Evolutionary conservation across 2,329 filamentous ascomycete genomes (phyloP), one percentile per base, ranked within the genome.

Genomic region (Penicillium sp.): DNA sequence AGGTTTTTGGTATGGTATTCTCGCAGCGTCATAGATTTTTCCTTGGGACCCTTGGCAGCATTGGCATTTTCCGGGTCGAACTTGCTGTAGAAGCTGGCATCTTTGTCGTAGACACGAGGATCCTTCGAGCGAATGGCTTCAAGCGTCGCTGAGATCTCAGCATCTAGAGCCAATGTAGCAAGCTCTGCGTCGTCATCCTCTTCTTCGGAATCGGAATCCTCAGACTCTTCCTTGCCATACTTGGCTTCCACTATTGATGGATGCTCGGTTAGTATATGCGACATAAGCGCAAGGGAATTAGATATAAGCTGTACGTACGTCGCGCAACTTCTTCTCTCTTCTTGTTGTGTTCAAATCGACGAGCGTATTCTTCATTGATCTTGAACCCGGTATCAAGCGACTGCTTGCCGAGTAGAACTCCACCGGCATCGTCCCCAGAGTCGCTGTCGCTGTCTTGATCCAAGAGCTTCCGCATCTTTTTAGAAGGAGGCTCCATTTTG

Each of bases 1-100:
- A 96, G 79, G 66, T 93, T 95, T 72, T 94, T 85, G 58, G 92
- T 87, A 69, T 99, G 94, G 73, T 97, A 99, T 73, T 99, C 91
- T 62, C 84, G 84, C 51, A 99, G 79, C 57, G 84, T 90, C 76
- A 99, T 85, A 1, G 92, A 87, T 76, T 95, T 95, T 58, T 94
- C 86, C 70, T 88, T 87, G 72, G 87, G 86, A 39, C 78, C 74
- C 57, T 71, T 39, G 54, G 61, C 61, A 6, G 66, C 59, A 13
- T 64, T 59, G 19, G 71, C 70, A 2, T 82, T 80, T 23, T 83
- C 81, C 7, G 53, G 53, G 4, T 88, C 84, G 53, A 84, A 76
- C 11, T 86, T 79, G 38, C 79, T 78, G 75, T 92, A 97, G 76
- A 97, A 97, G 16, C 82, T 91, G 60, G 81, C 81, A 32, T 86